These are phyloP conservation scores for Backusella luteola DNA, from an alignment of 192 early-diverging fungal species.

Conservation along the genomic window DNA sequence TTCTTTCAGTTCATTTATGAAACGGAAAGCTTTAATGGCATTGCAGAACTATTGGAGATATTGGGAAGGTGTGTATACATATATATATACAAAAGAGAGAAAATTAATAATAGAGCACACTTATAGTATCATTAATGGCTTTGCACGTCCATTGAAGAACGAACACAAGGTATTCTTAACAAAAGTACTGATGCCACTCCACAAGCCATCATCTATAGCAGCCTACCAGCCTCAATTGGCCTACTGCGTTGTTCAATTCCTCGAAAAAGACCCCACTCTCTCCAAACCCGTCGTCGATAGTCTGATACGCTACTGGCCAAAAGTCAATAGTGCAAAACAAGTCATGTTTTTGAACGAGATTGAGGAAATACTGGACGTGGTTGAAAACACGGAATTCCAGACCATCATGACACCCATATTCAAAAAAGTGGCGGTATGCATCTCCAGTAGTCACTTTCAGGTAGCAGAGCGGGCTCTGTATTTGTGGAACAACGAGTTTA, in stretches of 20 bases:
- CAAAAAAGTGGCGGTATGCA: conserved; percentile 87
- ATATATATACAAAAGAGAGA: background rate
- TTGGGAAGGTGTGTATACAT: conserved; percentile 78
- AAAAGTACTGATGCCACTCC: conserved; percentile 91
- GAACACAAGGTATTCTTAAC: conserved; percentile 97
- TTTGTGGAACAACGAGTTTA: conserved; percentile 99
- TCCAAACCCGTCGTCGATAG: conserved; percentile 92
- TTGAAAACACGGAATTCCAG: conserved; percentile 89
- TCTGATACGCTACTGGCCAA: conserved; percentile 96
- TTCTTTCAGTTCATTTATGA: conserved; percentile 99
- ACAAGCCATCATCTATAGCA: conserved; percentile 92
- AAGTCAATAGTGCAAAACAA: conserved; percentile 99
- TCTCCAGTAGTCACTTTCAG: conserved; percentile 98
- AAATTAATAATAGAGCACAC: background rate
- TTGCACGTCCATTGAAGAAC: conserved; percentile 97
- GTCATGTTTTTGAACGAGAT: conserved; percentile 99
- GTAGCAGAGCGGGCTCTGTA: conserved; percentile 96
- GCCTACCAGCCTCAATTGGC: conserved; percentile 97
- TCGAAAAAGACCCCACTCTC: conserved; percentile 95
- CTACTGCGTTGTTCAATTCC: conserved; percentile 98
- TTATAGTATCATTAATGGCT: conserved; percentile 98
- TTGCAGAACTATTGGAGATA: conserved; percentile 98
- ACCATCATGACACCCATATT: conserved; percentile 91
- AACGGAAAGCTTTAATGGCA: conserved; percentile 94
- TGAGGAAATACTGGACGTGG: conserved; percentile 95